Evolutionary conservation across 495 filamentous ascomycete genomes (phyloP).

Genomic region (Tricharina praecox): DNA sequence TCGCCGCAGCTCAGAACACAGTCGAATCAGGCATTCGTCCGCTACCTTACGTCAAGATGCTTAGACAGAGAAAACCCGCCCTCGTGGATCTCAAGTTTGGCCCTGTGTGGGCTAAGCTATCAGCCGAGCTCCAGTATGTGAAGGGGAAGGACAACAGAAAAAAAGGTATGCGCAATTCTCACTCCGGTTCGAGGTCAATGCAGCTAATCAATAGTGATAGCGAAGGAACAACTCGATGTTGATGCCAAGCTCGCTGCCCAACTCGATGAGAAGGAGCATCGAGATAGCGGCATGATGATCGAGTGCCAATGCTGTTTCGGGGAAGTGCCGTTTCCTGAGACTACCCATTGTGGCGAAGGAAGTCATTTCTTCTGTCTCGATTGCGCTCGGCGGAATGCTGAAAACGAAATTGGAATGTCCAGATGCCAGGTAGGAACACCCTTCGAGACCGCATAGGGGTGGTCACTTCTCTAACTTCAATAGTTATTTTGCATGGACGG

Average conservation of each 20-base stretch:
- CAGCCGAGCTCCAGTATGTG: constrained; percentile 19
- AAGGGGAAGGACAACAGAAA: constrained; percentile 21
- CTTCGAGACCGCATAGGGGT: neutral
- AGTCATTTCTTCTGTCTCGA: constrained; percentile 52
- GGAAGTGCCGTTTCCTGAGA: constrained; percentile 45
- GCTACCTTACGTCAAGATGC: constrained; percentile 25
- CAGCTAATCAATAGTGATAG: constrained; percentile 8
- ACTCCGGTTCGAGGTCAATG: constrained; percentile 1
- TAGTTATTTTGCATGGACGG: constrained; percentile 33
- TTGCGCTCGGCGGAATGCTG: constrained; percentile 48
- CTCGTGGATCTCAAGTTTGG: constrained; percentile 13
- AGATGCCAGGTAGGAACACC: constrained; percentile 37
- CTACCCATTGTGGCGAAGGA: constrained; percentile 45
- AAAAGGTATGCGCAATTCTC: constrained; percentile 10
- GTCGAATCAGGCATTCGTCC: neutral
- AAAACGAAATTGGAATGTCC: constrained; percentile 45
- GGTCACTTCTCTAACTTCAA: neutral
- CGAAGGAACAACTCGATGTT: constrained; percentile 17
- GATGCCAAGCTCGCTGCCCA: constrained; percentile 22
- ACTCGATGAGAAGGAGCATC: constrained; percentile 9
- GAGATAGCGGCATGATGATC: constrained; percentile 32
- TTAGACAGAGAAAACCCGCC: constrained; percentile 16
- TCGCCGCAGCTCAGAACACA: neutral
- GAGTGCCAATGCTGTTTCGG: constrained; percentile 59
- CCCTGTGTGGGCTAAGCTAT: constrained; percentile 13